Evolutionary conservation across 306 rosid species (phyloP), one percentile per base, ranked within the genome.

Genomic region (Rubus parviflorus): DNA sequence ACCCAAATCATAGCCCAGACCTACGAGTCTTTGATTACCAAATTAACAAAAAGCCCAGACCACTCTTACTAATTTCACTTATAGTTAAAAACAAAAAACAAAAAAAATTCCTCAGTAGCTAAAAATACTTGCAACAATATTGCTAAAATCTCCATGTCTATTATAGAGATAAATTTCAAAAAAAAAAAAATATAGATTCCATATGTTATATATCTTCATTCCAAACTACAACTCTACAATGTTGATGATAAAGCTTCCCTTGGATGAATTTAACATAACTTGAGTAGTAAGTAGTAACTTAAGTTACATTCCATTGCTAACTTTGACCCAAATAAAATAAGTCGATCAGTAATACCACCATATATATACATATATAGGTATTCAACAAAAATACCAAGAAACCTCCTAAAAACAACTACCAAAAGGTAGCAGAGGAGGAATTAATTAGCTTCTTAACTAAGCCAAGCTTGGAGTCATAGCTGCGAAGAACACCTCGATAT

Each of bases 401-500:
- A 7, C 75, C 35, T 23, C 17, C 40, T 13, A 2, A 52, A 19
- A 43, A 42, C n/a, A 43, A 40, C 37, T 12, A 72, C 12, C 63
- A 8, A 12, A 22, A 12, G 19, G 35, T 1, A 0, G 14, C 30
- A 8, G 30, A 17, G 49, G 30, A 17, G 49, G 70, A 40, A 37
- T 17, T 38, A 14, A 40, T 47, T 17, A 42, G 62, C 65, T 22
- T 30, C 66, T 61, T 2, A 7, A 66, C 19, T 54, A 85, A 23
- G 70, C 53, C 30, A 46, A 12, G 65, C 80, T 82, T 35, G 81
- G 57, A 58, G 61, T 57, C 57, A 60, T 17, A 9, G 79, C 82
- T 22, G 79, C 81, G 63, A 92, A 90, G 74, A 90, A 74, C 35
- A 63, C 30, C 15, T 90, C 85, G 0, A 90, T 85, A 57, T 92